phyloP scores from a whole-genome alignment of 805 yeast genomes.

The Ogataea dorogensis region DNA sequence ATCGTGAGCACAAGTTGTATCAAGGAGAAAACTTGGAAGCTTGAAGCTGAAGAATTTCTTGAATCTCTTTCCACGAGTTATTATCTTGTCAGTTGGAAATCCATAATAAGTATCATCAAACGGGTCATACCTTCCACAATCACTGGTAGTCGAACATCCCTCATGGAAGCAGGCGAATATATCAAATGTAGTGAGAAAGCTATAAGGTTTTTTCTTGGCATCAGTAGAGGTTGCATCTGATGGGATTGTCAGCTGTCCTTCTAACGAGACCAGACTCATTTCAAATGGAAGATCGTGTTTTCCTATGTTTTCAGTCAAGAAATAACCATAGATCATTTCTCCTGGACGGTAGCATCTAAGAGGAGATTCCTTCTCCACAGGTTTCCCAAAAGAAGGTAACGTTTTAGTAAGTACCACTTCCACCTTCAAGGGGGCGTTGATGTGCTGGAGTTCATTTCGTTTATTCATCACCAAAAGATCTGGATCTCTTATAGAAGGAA shows the following conservation, averaged over 20 bases:
- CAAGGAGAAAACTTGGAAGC: conserved; percentile 52
- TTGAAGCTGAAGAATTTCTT: conserved; percentile 59
- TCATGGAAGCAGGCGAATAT: conserved; percentile 50
- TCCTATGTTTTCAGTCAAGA: conserved; percentile 42
- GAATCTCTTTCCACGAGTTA: conserved; percentile 46
- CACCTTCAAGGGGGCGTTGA: conserved; percentile 27
- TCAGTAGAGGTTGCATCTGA: conserved; percentile 2
- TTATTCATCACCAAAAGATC: conserved; percentile 29
- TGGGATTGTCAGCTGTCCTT: conserved; percentile 42
- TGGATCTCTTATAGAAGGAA: conserved; percentile 24
- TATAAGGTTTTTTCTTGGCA: conserved; percentile 25
- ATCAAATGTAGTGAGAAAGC: conserved; percentile 50
- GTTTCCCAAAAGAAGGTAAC: conserved; percentile 33
- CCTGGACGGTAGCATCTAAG: conserved; percentile 62
- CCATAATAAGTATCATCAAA: conserved; percentile 35
- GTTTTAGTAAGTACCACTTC: conserved; percentile 39
- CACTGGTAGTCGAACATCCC: conserved; percentile 26
- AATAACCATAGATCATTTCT: conserved; percentile 62
- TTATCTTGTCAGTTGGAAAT: conserved; percentile 42
- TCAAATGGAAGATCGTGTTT: conserved; percentile 50
- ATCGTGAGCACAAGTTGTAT: conserved; percentile 48
- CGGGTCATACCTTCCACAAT: conserved; percentile 15
- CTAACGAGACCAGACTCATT: conserved; percentile 58
- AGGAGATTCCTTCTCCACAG: conserved; percentile 31
- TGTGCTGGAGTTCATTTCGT: conserved; percentile 22